Percentiles rank a stretch among this genome's conserved stretches.
Evolutionary conservation across 2,329 filamentous ascomycete species (phyloP).

Genomic region (Aspergillus proliferans): DNA sequence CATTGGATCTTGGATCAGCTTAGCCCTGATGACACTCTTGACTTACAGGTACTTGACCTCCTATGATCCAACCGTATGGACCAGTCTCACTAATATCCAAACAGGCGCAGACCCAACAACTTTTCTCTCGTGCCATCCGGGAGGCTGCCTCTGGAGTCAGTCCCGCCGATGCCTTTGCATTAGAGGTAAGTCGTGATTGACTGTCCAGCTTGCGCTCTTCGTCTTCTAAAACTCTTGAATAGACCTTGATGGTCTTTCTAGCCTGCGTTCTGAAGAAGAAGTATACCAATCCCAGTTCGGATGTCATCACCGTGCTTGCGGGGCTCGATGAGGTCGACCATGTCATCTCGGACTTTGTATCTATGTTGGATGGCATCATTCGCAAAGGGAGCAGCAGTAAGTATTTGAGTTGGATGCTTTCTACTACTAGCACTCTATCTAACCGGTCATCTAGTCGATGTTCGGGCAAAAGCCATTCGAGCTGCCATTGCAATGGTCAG

Average conservation of each 20-base stretch:
- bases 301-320: constrained; percentile 83
- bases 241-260: constrained; percentile 89
- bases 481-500: constrained; percentile 78
- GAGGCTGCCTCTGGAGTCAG: constrained; percentile 57
- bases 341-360: constrained; percentile 83
- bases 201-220: constrained; percentile 28
- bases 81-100: constrained; percentile 11
- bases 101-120: constrained; percentile 63
- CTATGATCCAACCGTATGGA: neutral
- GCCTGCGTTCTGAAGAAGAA: constrained; percentile 76
- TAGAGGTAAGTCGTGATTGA: constrained; percentile 59
- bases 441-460: constrained; percentile 51
- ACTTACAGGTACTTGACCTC: constrained; percentile 54
- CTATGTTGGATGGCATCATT: constrained; percentile 73
- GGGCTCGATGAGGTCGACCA: constrained; percentile 83
- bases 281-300: constrained; percentile 91
- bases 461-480: constrained; percentile 73
- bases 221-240: constrained; percentile 25
- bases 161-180: constrained; percentile 67
- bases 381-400: constrained; percentile 65
- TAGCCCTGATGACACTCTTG: constrained; percentile 67
- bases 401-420: constrained; percentile 24
- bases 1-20: constrained; percentile 63
- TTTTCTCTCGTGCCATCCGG: constrained; percentile 68
- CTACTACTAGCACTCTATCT: neutral